Evolutionary conservation across 106 monocot genomes (phyloP).

Genomic region (Agapanthus africanus): DNA sequence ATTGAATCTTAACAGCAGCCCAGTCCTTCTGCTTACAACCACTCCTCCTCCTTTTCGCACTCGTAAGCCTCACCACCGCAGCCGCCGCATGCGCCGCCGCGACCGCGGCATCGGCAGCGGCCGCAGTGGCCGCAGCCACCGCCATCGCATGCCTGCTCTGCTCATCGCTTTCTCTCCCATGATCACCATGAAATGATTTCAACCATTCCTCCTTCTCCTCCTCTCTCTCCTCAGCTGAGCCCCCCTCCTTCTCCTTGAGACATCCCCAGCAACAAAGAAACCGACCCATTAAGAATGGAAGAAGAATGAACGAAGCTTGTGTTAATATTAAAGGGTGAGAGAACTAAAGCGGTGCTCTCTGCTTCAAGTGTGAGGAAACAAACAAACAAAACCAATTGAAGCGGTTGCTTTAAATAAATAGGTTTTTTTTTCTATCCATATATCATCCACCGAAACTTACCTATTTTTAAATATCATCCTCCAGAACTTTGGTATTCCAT

Average conservation of each 20-base stretch:
- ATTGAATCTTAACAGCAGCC: constrained; percentile 44
- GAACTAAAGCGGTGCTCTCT: not conserved
- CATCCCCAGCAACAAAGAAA: not conserved
- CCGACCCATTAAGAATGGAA: not conserved
- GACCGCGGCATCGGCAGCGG: constrained; percentile 46
- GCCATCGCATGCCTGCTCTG: constrained; percentile 33
- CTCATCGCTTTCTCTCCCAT: constrained; percentile 8
- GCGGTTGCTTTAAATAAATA: no score
- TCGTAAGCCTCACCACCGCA: constrained; percentile 31
- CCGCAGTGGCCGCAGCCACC: constrained; percentile 48
- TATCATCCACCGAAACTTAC: no score
- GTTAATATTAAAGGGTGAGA: not conserved
- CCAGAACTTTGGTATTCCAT: no score
- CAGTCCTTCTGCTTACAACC: constrained; percentile 4
- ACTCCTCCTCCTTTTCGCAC: not conserved
- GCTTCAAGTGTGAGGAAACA: not conserved
- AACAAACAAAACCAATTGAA: no score
- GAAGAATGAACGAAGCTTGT: not conserved
- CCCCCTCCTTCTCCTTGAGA: not conserved
- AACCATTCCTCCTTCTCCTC: constrained; percentile 28
- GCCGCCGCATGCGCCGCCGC: constrained; percentile 45
- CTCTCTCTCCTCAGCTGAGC: not conserved
- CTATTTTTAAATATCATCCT: no score
- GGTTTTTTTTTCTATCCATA: no score
- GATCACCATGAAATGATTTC: no score